Evolutionary conservation across 495 filamentous ascomycete genomes (phyloP).

Genomic region (Aspergillus asperescens): DNA sequence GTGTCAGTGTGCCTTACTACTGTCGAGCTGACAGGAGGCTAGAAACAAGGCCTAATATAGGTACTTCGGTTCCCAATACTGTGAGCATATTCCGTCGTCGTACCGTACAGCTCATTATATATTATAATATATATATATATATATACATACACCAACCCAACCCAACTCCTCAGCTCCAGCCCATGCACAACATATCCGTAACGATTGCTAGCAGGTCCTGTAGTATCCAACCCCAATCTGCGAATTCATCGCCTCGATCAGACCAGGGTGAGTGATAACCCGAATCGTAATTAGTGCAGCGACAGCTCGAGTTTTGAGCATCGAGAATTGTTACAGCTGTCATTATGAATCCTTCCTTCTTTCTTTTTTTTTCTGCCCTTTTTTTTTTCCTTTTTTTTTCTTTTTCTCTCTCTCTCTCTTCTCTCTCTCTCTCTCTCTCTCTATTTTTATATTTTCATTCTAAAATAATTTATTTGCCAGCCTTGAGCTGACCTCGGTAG

Average conservation of each 20-base stretch:
- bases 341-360: not conserved
- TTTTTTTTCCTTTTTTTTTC: slow-evolving; percentile 7
- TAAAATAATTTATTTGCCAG: too few species aligned
- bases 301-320: too few species aligned
- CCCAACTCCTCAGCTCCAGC: not conserved
- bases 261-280: too few species aligned
- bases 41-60: not conserved
- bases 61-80: not conserved
- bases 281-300: too few species aligned
- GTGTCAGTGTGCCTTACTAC: not conserved
- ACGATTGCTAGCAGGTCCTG: not conserved
- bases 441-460: too few species aligned
- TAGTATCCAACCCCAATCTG: not conserved
- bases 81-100: not conserved
- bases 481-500: too few species aligned
- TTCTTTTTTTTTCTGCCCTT: slow-evolving; percentile 2
- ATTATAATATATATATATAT: not conserved
- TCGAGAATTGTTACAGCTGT: too few species aligned
- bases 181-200: not conserved
- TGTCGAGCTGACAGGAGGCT: not conserved
- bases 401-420: too few species aligned
- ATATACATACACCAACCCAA: not conserved
- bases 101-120: not conserved
- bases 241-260: not conserved
- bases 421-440: too few species aligned